These are phyloP conservation scores for Plasmopara halstedii DNA, from an alignment of 352 stramenopile species.

Conservation along the genomic window DNA sequence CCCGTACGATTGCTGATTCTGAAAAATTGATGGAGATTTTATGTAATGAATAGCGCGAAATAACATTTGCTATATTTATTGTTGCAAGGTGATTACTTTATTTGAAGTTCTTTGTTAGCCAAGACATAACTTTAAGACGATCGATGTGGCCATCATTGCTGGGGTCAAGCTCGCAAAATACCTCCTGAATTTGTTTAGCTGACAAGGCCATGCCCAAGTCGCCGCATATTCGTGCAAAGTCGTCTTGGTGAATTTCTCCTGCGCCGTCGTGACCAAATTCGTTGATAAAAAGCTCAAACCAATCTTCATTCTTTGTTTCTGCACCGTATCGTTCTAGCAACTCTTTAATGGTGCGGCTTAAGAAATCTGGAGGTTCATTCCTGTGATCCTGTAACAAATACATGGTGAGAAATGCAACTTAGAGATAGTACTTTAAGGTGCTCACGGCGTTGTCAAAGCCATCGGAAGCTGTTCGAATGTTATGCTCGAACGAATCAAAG, in stretches of 20 bases:
- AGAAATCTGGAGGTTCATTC: no score
- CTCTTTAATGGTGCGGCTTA: no score
- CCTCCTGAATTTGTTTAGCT: slow-evolving; percentile 45
- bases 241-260: slow-evolving; percentile 50
- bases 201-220: slow-evolving; percentile 62
- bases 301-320: slow-evolving; percentile 45
- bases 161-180: slow-evolving; percentile 50
- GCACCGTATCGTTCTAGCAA: slow-evolving; percentile 39
- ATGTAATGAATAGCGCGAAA: slow-evolving; percentile 26
- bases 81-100: slow-evolving; percentile 4
- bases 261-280: slow-evolving; percentile 56
- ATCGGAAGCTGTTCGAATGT: no score
- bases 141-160: slow-evolving; percentile 53
- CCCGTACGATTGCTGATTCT: slow-evolving; percentile 70
- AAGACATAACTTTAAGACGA: slow-evolving; percentile 48
- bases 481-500: no score
- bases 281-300: slow-evolving; percentile 58
- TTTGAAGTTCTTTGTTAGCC: slow-evolving; percentile 42
- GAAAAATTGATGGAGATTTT: slow-evolving; percentile 71
- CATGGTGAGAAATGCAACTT: no score
- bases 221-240: slow-evolving; percentile 56
- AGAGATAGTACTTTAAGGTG: no score
- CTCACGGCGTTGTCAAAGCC: no score
- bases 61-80: slow-evolving; percentile 6
- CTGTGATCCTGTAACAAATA: no score